These are phyloP conservation scores for Novymonas esmeraldas DNA, from an alignment of 208 protist genomes.

Conservation along the genomic window DNA sequence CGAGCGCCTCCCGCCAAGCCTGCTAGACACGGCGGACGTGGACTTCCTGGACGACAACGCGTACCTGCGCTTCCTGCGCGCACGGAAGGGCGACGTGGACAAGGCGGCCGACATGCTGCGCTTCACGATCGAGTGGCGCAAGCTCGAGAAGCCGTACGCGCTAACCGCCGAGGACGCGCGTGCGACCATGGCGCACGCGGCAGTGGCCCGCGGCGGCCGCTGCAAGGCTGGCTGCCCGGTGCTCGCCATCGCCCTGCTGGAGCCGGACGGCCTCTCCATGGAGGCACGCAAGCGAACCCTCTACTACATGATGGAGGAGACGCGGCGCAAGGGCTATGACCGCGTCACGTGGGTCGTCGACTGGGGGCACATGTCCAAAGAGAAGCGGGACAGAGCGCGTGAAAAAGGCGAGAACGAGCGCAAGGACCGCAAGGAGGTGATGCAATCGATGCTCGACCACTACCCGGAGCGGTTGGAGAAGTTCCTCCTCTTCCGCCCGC, in stretches of 20 bases:
- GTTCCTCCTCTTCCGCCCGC: constrained; percentile 44
- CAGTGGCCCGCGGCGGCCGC: constrained; percentile 35
- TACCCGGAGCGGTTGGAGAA: constrained; percentile 54
- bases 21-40: constrained; percentile 34
- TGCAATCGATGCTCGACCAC: constrained; percentile 36
- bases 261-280: constrained; percentile 36
- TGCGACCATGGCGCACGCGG: constrained; percentile 31
- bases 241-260: constrained; percentile 43
- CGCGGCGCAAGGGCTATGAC: constrained; percentile 44
- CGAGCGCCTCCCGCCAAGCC: constrained; percentile 22
- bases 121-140: constrained; percentile 49
- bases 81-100: constrained; percentile 34
- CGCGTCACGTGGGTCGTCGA: constrained; percentile 59
- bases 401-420: constrained; percentile 52
- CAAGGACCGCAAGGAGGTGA: constrained; percentile 43
- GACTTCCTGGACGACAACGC: constrained; percentile 29
- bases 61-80: constrained; percentile 60
- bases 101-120: constrained; percentile 45
- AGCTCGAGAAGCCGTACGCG: constrained; percentile 41
- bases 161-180: constrained; percentile 39
- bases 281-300: constrained; percentile 45
- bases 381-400: constrained; percentile 43
- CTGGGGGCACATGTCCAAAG: constrained; percentile 56
- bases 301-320: constrained; percentile 54
- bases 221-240: constrained; percentile 46